Evolutionary conservation across 208 protist genomes (phyloP).

Genomic region (Leishmania arabica): DNA sequence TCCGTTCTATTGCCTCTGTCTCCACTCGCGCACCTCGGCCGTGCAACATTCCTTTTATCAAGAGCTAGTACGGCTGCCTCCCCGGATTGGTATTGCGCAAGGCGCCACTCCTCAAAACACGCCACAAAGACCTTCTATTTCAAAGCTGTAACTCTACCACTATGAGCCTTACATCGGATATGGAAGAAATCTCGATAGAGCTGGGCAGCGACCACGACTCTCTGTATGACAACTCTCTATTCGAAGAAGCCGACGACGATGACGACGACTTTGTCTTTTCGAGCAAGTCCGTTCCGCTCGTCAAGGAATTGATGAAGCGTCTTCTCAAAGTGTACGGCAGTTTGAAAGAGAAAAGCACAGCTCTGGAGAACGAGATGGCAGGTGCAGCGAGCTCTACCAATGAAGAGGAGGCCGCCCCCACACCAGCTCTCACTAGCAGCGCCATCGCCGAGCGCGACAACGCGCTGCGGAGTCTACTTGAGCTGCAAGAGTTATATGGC

Average conservation of each 20-base stretch:
- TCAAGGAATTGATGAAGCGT: conserved; percentile 53
- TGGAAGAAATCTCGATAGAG: conserved; percentile 31
- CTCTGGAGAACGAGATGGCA: conserved; percentile 21
- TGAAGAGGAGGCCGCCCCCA: not conserved
- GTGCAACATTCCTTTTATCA: not conserved
- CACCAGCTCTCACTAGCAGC: conserved; percentile 3
- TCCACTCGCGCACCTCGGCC: not conserved
- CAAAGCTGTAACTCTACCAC: conserved; percentile 9
- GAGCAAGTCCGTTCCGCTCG: conserved; percentile 29
- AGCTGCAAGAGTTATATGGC: conserved; percentile 22
- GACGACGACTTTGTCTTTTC: conserved; percentile 42
- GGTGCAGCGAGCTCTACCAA: conserved; percentile 3
- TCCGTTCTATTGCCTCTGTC: not conserved
- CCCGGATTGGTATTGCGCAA: not conserved
- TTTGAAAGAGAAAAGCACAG: conserved; percentile 21
- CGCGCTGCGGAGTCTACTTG: conserved; percentile 11
- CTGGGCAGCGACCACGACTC: conserved; percentile 22
- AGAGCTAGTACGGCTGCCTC: not conserved
- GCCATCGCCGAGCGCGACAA: conserved; percentile 12
- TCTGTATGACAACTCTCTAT: conserved; percentile 24
- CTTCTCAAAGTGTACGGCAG: conserved; percentile 32
- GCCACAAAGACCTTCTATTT: not conserved
- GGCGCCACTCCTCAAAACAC: not conserved
- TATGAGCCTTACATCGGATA: conserved; percentile 20
- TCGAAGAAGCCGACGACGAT: conserved; percentile 37